Conservation (phyloP, 805 yeast species). For the Ogataea pini region DNA sequence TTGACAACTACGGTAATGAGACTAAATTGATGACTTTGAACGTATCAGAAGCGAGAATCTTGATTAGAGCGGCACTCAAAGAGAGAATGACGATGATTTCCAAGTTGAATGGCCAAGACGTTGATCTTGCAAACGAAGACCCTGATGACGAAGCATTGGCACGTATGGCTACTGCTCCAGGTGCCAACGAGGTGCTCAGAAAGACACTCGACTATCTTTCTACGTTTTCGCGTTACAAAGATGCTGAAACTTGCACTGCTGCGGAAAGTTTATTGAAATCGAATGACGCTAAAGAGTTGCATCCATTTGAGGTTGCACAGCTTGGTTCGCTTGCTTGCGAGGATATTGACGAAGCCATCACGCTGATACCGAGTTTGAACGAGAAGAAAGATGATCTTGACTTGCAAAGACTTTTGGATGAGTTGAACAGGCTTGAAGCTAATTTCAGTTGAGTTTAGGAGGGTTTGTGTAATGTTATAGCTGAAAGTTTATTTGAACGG, state of each 20-base stretch:
- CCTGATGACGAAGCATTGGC: conserved; percentile 51
- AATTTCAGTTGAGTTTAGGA: conserved; percentile 21
- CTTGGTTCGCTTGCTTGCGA: conserved; percentile 85
- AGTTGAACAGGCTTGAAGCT: conserved; percentile 69
- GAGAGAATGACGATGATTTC: conserved; percentile 62
- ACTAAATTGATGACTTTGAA: conserved; percentile 82
- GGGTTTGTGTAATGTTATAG: conserved; percentile 8
- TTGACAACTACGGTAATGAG: conserved; percentile 76
- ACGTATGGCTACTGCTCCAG: conserved; percentile 59
- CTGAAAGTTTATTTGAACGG: conserved; percentile 25
- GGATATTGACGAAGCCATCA: conserved; percentile 94
- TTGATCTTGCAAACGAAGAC: conserved; percentile 33
- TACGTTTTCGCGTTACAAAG: conserved; percentile 86
- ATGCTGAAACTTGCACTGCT: conserved; percentile 88
- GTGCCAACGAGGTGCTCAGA: conserved; percentile 84
- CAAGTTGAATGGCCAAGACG: conserved; percentile 37
- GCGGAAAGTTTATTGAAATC: conserved; percentile 82
- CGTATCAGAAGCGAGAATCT: conserved; percentile 83
- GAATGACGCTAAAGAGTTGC: conserved; percentile 73
- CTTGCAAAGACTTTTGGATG: conserved; percentile 82
- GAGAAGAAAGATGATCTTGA: conserved; percentile 84
- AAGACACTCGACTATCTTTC: conserved; percentile 87
- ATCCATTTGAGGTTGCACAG: conserved; percentile 96
- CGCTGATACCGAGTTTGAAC: conserved; percentile 84
- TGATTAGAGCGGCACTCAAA: conserved; percentile 85